Evolutionary conservation across 1,284 basidiomycete species (phyloP).

Genomic region (Vanrija sp.): DNA sequence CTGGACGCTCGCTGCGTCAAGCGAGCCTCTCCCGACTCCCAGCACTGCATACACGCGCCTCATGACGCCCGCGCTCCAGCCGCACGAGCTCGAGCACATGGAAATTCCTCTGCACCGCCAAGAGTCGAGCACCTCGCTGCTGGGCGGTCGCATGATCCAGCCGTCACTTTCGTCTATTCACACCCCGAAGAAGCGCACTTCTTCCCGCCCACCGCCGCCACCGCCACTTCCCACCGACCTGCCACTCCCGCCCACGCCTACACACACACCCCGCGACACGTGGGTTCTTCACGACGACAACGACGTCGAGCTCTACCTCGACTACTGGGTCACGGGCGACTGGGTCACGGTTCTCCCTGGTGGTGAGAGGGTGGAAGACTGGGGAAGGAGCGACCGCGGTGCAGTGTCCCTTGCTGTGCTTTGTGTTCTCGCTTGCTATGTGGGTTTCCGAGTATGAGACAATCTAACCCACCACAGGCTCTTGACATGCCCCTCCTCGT

Average conservation of each 20-base stretch:
- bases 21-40: too few species aligned
- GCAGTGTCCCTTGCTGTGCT: slow-evolving; percentile 24
- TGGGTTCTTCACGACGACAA: too few species aligned
- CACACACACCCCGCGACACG: slow-evolving; percentile 1
- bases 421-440: slow-evolving; percentile 21
- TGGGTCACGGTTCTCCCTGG: slow-evolving; percentile 28
- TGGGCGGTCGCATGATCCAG: too few species aligned
- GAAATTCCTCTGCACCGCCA: too few species aligned
- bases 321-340: slow-evolving; percentile 7
- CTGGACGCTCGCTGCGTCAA: slow-evolving; percentile 26
- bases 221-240: slow-evolving; percentile 31
- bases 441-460: slow-evolving; percentile 12
- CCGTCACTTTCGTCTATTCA: not conserved
- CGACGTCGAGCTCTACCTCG: not conserved
- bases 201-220: slow-evolving; percentile 29
- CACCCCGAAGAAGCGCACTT: slow-evolving; percentile 6
- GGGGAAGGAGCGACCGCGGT: slow-evolving; percentile 23
- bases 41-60: too few species aligned
- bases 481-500: slow-evolving; percentile 24
- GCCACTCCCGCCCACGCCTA: slow-evolving; percentile 37
- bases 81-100: too few species aligned
- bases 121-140: too few species aligned
- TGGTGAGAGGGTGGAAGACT: slow-evolving; percentile 23
- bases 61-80: too few species aligned
- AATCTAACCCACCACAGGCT: slow-evolving; percentile 15